Conservation (phyloP, 1,284 basidiomycete species). For the Leccinum fallax region DNA sequence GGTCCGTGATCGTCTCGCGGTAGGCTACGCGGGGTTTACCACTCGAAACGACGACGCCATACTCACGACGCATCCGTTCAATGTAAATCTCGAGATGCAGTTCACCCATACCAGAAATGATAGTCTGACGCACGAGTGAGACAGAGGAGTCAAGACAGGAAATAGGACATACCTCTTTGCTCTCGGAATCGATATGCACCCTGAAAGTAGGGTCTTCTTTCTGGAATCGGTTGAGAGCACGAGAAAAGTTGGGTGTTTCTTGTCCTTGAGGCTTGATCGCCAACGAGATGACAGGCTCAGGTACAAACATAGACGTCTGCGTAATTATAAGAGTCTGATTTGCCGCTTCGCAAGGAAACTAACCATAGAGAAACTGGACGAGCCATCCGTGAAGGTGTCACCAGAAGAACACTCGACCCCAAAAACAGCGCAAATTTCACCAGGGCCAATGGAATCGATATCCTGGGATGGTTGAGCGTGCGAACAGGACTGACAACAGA, state of each 20-base stretch:
- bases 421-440: constrained; percentile 99
- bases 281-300: constrained; percentile 97
- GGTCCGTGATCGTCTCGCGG: constrained; percentile 89
- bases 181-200: constrained; percentile 93
- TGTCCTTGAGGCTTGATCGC: constrained; percentile 90
- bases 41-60: constrained; percentile 91
- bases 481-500: background rate
- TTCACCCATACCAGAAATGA: constrained; percentile 99
- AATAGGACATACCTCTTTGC: constrained; percentile 74
- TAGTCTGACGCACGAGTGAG: constrained; percentile 63
- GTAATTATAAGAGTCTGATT: constrained; percentile 23
- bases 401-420: constrained; percentile 99
- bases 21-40: constrained; percentile 98
- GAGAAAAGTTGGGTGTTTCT: constrained; percentile 95
- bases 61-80: constrained; percentile 98
- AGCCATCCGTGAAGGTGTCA: constrained; percentile 97
- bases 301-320: constrained; percentile 97
- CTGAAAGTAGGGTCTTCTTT: constrained; percentile 99
- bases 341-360: constrained; percentile 23
- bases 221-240: constrained; percentile 96
- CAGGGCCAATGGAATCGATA: constrained; percentile 92
- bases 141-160: background rate
- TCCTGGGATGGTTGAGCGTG: constrained; percentile 53
- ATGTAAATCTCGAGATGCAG: constrained; percentile 99
- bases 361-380: constrained; percentile 87